These are phyloP conservation scores for Suhomyces anneliseae DNA, from an alignment of 1,139 yeast species.

Conservation along the genomic window DNA sequence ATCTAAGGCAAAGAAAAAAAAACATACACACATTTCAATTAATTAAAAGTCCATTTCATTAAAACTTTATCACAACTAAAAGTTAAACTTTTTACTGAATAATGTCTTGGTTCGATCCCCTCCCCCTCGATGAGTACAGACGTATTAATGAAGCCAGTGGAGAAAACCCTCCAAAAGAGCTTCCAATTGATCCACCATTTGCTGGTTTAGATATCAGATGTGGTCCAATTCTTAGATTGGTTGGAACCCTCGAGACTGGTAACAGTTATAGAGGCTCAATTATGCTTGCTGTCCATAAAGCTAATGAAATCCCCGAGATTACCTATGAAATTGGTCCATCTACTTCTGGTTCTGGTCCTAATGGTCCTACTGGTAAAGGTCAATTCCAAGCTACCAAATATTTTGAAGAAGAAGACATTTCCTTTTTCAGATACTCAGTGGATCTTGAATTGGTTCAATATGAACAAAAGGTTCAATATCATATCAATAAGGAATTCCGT, in stretches of 20 bases:
- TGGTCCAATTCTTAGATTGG: conserved; percentile 75
- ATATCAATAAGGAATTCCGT: conserved; percentile 46
- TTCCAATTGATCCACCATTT: conserved; percentile 29
- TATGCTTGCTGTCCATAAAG: conserved; percentile 56
- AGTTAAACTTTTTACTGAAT: no score
- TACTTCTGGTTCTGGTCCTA: conserved; percentile 9
- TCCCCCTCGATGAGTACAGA: conserved; percentile 32
- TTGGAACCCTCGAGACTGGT: conserved; percentile 56
- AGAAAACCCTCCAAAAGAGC: conserved; percentile 26
- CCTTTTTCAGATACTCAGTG: conserved; percentile 66
- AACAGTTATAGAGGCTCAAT: conserved; percentile 64
- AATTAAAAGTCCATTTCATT: no score
- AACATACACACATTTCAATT: not conserved
- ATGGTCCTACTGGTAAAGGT: conserved; percentile 27
- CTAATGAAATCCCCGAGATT: conserved; percentile 33
- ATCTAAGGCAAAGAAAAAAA: no score
- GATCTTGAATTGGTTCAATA: conserved; percentile 42
- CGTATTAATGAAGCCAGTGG: conserved; percentile 26
- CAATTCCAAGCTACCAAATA: conserved; percentile 46
- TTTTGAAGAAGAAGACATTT: conserved; percentile 47
- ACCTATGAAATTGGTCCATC: conserved; percentile 44
- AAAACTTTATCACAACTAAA: no score
- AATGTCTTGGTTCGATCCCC: conserved; percentile 27
- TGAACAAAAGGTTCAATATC: conserved; percentile 65
- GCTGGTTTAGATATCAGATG: conserved; percentile 50